A percentile compares a stretch with the other conserved stretches of the same genome.
Evolutionary conservation across 2,329 filamentous ascomycete species (phyloP).

Genomic region (Zopfia rhizophila): DNA sequence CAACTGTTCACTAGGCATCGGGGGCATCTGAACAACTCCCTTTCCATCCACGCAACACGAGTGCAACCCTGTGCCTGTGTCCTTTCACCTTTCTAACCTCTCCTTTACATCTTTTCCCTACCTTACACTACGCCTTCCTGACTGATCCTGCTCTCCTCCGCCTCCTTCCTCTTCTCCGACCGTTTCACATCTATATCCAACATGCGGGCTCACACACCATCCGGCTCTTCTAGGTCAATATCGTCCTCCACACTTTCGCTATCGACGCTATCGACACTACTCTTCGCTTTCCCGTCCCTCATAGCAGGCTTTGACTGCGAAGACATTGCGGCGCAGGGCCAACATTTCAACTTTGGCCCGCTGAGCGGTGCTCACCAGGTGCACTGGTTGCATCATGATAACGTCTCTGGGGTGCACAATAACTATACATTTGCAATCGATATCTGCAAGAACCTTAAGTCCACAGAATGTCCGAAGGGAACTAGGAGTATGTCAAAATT

Average conservation of each 20-base stretch:
- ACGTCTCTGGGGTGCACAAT: conserved; percentile 61
- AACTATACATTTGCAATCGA: conserved; percentile 88
- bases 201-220: conserved; percentile 43
- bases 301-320: conserved; percentile 67
- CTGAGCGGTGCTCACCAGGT: conserved; percentile 76
- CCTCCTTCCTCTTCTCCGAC: too few relatives aligned
- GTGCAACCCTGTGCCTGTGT: conserved; percentile 5
- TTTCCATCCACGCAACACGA: conserved; percentile 14
- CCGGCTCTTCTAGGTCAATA: conserved; percentile 11
- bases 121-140: too few relatives aligned
- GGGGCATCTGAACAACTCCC: not conserved
- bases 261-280: conserved; percentile 32
- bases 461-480: conserved; percentile 73
- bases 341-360: conserved; percentile 71
- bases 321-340: conserved; percentile 67
- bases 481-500: conserved; percentile 72
- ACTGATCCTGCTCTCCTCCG: too few relatives aligned
- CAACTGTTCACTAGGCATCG: conserved; percentile 3
- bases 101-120: not conserved
- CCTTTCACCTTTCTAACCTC: conserved; percentile 7
- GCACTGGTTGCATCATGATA: conserved; percentile 61
- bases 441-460: conserved; percentile 73
- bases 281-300: conserved; percentile 38
- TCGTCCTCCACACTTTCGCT: conserved; percentile 28
- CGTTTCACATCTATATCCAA: conserved; percentile 18